Conservation (phyloP, 2,329 filamentous ascomycete species). For the Colletotrichum sp. region DNA sequence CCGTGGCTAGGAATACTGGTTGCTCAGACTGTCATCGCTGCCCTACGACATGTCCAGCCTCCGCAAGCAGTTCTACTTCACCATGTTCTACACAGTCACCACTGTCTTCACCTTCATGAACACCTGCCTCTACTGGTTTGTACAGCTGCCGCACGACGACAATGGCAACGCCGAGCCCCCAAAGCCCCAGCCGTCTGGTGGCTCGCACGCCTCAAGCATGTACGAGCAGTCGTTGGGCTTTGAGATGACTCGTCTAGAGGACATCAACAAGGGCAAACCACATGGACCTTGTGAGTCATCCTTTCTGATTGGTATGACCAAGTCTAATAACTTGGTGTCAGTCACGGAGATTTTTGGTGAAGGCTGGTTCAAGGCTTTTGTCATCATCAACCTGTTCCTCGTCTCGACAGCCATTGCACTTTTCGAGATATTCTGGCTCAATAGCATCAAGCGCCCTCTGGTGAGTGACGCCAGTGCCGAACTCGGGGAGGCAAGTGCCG, state of each 20-base stretch:
- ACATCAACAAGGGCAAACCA: neutral
- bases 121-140: constrained; percentile 54
- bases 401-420: constrained; percentile 47
- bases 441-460: constrained; percentile 57
- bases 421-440: constrained; percentile 52
- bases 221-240: neutral
- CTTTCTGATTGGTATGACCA: neutral
- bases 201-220: neutral
- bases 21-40: constrained; percentile 49
- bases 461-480: constrained; percentile 36
- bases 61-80: constrained; percentile 52
- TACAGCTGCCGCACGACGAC: constrained; percentile 36
- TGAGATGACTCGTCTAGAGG: constrained; percentile 26
- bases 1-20: constrained; percentile 37
- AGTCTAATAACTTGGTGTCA: constrained; percentile 23
- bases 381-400: constrained; percentile 50
- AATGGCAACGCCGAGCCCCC: constrained; percentile 12
- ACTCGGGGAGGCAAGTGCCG: neutral
- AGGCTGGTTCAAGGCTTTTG: constrained; percentile 52
- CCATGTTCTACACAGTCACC: constrained; percentile 52
- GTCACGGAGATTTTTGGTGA: constrained; percentile 54
- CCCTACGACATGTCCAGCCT: constrained; percentile 44
- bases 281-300: constrained; percentile 20
- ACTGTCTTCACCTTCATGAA: constrained; percentile 56
- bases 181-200: constrained; percentile 14